Conservation (phyloP, 2,329 filamentous ascomycete species). For the Aspergillus glaucus region DNA sequence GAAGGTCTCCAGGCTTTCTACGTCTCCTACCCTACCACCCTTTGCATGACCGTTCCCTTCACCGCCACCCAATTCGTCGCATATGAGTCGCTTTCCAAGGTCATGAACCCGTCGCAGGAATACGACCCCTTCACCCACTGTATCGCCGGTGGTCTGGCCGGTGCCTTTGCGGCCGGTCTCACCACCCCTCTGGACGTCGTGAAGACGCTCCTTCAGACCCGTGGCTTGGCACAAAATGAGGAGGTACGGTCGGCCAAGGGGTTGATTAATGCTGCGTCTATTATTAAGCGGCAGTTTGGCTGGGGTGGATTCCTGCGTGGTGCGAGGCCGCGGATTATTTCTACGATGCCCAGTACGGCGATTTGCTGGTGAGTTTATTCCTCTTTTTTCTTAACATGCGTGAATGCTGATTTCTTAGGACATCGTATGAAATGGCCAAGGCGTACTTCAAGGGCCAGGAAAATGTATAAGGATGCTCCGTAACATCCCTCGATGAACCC, state of each 20-base stretch:
- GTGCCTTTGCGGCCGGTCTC: conserved; percentile 84
- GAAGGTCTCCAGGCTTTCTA: conserved; percentile 93
- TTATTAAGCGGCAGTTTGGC: conserved; percentile 80
- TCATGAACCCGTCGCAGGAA: conserved; percentile 70
- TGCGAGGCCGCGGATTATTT: conserved; percentile 81
- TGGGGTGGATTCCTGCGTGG: conserved; percentile 87
- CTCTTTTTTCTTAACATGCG: conserved; percentile 1
- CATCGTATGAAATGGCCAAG: conserved; percentile 63
- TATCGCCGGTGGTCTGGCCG: conserved; percentile 82
- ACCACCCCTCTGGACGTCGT: conserved; percentile 97
- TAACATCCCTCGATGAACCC: conserved; percentile 1
- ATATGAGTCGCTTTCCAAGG: conserved; percentile 92
- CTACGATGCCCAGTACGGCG: conserved; percentile 97
- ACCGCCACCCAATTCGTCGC: conserved; percentile 95
- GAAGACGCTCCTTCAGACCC: conserved; percentile 93
- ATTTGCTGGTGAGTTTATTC: conserved; percentile 75
- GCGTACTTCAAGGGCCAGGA: conserved; percentile 54
- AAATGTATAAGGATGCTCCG: conserved; percentile 14
- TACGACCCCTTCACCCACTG: conserved; percentile 96
- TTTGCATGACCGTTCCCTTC: conserved; percentile 98
- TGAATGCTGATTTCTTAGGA: conserved; percentile 36
- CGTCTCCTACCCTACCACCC: conserved; percentile 93
- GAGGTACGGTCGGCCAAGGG: conserved; percentile 83
- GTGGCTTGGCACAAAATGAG: conserved; percentile 72
- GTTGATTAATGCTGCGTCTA: conserved; percentile 68